Conservation (phyloP, 345 rosid genomes). For the Acer campestre region DNA sequence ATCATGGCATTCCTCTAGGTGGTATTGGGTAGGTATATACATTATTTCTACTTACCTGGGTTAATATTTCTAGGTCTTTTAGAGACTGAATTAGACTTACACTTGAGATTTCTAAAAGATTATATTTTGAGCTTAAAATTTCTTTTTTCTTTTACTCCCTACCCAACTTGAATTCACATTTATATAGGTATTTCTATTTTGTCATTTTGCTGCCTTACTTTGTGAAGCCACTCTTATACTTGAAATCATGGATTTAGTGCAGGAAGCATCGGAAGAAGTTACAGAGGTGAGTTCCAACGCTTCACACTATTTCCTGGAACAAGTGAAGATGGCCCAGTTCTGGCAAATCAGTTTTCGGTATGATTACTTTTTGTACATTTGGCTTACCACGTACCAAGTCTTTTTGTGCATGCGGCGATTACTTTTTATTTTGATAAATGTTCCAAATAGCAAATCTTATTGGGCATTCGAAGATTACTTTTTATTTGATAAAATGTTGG, state of each 20-base stretch:
- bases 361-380: conserved; percentile 19
- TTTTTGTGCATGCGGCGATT: background rate
- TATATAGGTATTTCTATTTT: background rate
- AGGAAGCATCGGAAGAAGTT: conserved; percentile 83
- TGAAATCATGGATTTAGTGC: conserved; percentile 38
- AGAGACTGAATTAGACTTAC: background rate
- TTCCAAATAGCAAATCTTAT: background rate
- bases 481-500: background rate
- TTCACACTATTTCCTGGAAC: conserved; percentile 50
- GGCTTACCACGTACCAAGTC: background rate
- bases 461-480: background rate
- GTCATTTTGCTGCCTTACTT: background rate
- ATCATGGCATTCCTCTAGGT: conserved; percentile 74
- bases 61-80: background rate
- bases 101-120: background rate
- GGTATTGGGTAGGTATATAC: conserved; percentile 67
- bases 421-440: background rate
- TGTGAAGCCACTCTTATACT: background rate
- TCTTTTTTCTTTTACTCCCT: background rate
- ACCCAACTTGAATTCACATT: background rate
- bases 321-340: conserved; percentile 55
- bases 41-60: background rate
- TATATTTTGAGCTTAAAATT: background rate
- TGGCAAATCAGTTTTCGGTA: conserved; percentile 74
- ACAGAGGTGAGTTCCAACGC: conserved; percentile 62